phyloP scores from a whole-genome alignment of 176 grass and related monocot species.

The Tuctoria greenei region DNA sequence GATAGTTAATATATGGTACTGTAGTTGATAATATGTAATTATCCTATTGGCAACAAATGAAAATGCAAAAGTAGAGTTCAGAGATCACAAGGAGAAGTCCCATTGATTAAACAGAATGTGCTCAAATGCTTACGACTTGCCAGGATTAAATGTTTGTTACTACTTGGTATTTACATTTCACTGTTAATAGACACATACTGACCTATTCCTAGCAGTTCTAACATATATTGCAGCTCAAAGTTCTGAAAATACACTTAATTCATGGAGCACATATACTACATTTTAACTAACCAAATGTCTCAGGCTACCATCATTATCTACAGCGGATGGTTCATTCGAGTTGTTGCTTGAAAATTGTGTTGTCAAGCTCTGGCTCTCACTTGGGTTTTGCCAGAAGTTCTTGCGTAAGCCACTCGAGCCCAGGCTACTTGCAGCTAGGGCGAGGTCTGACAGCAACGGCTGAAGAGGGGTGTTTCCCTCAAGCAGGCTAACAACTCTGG shows the following conservation, averaged over 20 bases:
- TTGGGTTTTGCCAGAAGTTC: conserved; percentile 72
- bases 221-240: not conserved
- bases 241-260: conserved; percentile 29
- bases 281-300: conserved; percentile 26
- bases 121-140: not conserved
- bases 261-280: conserved; percentile 15
- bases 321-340: conserved; percentile 33
- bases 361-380: conserved; percentile 48
- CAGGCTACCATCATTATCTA: conserved; percentile 35
- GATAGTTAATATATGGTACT: conserved; percentile 10
- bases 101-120: conserved; percentile 21
- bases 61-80: conserved; percentile 4
- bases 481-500: conserved; percentile 78
- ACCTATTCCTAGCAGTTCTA: conserved; percentile 32
- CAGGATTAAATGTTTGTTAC: not conserved
- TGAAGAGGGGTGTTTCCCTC: conserved; percentile 63
- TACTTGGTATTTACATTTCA: conserved; percentile 16
- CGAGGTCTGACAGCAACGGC: conserved; percentile 58
- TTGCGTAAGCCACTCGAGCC: conserved; percentile 43
- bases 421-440: conserved; percentile 41
- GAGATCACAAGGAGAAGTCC: not conserved
- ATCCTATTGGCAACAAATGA: not conserved
- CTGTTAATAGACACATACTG: conserved; percentile 7
- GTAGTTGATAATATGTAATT: conserved; percentile 7
- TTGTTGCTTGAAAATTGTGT: conserved; percentile 35